A percentile compares a stretch with the other conserved stretches of the same genome.
Evolutionary conservation across 257 asterid genomes (phyloP).

Genomic region (Datura wrightii): DNA sequence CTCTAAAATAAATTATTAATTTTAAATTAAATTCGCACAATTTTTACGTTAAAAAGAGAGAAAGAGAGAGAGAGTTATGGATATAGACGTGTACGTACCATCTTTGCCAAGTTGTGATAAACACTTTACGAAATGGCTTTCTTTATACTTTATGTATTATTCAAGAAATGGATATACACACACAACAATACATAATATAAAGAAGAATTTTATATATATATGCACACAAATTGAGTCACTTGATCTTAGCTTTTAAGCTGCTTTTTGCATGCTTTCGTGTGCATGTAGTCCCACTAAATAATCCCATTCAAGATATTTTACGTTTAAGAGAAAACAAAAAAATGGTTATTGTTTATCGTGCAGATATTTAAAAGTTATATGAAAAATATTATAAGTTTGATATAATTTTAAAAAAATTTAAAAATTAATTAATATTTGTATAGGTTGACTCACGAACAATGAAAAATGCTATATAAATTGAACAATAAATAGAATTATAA

Average conservation of each 20-base stretch:
- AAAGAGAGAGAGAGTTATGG: no score
- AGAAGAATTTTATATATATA: neutral
- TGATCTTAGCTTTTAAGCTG: slow-evolving; percentile 4
- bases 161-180: slow-evolving; percentile 12
- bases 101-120: neutral
- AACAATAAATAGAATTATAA: no score
- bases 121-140: neutral
- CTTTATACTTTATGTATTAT: slow-evolving; percentile 17
- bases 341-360: no score
- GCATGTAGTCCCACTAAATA: neutral
- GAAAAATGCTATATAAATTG: no score
- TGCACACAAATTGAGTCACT: slow-evolving; percentile 17
- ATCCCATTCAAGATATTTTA: neutral
- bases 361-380: no score
- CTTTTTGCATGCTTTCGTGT: neutral
- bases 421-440: no score
- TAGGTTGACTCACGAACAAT: no score
- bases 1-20: no score
- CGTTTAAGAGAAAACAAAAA: neutral
- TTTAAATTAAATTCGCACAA: no score
- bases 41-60: no score
- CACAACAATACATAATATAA: neutral
- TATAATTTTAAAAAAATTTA: no score
- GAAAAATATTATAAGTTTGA: no score
- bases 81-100: neutral